Evolutionary conservation across 768 basidiomycete species (phyloP), one percentile per base, ranked within the genome.

Genomic region (Amylocystis lapponica): DNA sequence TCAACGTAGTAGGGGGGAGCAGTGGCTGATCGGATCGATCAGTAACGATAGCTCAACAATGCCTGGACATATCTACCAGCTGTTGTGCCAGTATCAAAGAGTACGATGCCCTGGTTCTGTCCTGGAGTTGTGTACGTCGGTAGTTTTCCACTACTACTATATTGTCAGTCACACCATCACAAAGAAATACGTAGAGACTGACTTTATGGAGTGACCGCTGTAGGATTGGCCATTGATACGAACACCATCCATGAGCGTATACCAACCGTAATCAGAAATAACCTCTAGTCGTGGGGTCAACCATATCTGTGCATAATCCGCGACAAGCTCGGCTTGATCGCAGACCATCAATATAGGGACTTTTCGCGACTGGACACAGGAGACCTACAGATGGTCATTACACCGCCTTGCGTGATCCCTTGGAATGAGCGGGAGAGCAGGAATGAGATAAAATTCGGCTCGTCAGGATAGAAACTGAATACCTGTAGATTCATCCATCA

Each of bases 1-100:
- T 48, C 36, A 12, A 40, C 47, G 23, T 48, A 48, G 11, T 27
- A 37, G 8, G 13, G 27, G 14, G 43, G 43, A 17, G 43, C 43
- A 14, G 36, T 17, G 5, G 36, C 43, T 45, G 20, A 27, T 12
- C n/a, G 8, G 29, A 36, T 5, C 19, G 17, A 25, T 17, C 23
- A 17, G 17, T 17, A 22, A 11, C 35, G 6, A 36, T 19, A 17
- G 35, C 20, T 17, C 35, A 20, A 21, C 5, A 17, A 14, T 33
- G 31, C 5, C 13, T 4, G 19, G 4, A 5, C 31, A 33, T 14
- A 5, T 26, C 16, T 13, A 40, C 39, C 39, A 17, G 4, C 9
- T 11, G 39, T 30, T 4, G 41, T 43, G 27, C 41, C 41, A n/a
- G 41, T 35, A 17, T 43, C 41, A 14, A 43, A 34, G 14, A 43